A percentile compares a stretch with the other conserved stretches of the same genome.
phyloP scores from a whole-genome alignment of 164 flowering plant species.

The Chimonanthus praecox region DNA sequence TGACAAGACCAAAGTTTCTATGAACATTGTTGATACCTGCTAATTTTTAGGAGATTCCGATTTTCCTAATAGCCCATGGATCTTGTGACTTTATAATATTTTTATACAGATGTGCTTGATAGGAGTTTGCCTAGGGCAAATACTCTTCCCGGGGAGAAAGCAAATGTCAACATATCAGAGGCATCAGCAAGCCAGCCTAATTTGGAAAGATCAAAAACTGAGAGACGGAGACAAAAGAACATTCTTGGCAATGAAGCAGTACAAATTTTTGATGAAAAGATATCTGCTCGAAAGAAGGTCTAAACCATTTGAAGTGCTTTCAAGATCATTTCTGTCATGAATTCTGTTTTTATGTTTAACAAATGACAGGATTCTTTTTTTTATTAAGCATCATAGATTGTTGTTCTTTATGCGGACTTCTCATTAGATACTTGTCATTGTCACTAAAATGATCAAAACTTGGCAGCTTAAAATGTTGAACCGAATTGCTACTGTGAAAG shows the following conservation, averaged over 20 bases:
- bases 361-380: background rate
- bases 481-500: constrained; percentile 91
- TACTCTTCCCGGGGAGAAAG: constrained; percentile 39
- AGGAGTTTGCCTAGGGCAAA: constrained; percentile 35
- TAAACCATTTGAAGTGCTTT: background rate
- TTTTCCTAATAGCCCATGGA: background rate
- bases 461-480: constrained; percentile 83
- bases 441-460: background rate
- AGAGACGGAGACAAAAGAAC: constrained; percentile 41
- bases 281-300: constrained; percentile 71
- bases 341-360: background rate
- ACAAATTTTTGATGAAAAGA: constrained; percentile 63
- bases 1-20: too few relatives aligned
- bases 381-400: background rate
- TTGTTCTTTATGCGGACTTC: background rate
- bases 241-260: constrained; percentile 52
- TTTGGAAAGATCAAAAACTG: constrained; percentile 75
- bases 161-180: constrained; percentile 26
- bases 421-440: background rate
- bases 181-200: constrained; percentile 23
- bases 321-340: background rate
- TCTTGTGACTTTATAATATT: background rate
- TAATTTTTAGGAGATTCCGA: background rate
- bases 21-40: background rate
- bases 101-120: constrained; percentile 22